These are phyloP conservation scores for Magnusiomyces starmeri DNA, from an alignment of 1,139 yeast species.

Conservation along the genomic window DNA sequence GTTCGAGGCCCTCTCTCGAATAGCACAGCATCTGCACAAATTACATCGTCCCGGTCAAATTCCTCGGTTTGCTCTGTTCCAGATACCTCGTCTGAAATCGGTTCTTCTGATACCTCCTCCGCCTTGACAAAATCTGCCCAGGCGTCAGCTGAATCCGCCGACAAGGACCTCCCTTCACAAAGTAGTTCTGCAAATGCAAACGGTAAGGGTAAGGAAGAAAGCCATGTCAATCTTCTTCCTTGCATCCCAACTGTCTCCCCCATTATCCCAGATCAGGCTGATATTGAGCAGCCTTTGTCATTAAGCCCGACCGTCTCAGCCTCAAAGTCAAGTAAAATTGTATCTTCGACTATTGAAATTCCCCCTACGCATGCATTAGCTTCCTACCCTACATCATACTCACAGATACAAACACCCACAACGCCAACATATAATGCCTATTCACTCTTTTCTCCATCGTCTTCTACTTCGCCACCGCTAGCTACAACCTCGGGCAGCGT, in stretches of 20 bases:
- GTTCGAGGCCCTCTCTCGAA: too few species aligned
- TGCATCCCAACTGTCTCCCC: conserved; percentile 18
- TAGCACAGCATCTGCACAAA: too few species aligned
- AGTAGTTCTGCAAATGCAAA: too few species aligned
- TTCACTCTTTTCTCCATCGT: too few species aligned
- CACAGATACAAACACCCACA: neutral
- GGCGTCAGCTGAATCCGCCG: neutral
- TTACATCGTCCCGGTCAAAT: too few species aligned
- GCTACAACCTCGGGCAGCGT: too few species aligned
- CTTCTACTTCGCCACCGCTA: too few species aligned
- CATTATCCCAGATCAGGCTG: conserved; percentile 2
- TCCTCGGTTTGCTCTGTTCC: too few species aligned
- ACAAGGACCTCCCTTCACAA: neutral
- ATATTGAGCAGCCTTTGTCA: neutral
- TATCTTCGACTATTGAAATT: neutral
- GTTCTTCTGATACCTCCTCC: too few species aligned
- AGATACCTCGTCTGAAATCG: too few species aligned
- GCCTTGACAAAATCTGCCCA: conserved; percentile 1
- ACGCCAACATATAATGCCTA: too few species aligned
- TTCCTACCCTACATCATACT: neutral
- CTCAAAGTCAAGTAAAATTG: conserved; percentile 4
- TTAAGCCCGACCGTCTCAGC: conserved; percentile 3
- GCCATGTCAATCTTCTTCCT: conserved; percentile 15
- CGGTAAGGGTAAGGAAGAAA: neutral
- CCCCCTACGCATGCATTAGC: neutral